Evolutionary conservation across 306 rosid genomes (phyloP).

Genomic region (Quercus glauca): DNA sequence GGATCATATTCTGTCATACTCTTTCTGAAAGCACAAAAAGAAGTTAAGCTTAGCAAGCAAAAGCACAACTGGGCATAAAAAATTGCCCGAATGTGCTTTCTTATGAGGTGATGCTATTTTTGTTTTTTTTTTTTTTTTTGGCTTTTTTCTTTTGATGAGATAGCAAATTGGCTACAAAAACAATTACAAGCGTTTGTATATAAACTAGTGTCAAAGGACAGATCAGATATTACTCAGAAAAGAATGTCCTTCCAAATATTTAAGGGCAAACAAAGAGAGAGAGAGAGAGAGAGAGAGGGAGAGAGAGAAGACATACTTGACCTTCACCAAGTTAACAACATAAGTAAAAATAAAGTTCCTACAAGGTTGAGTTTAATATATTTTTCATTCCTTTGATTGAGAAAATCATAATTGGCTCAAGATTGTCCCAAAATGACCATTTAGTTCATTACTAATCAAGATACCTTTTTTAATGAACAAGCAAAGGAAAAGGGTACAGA

Average conservation of each 20-base stretch:
- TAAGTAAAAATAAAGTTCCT: no score
- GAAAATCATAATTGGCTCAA: no score
- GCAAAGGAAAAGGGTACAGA: no score
- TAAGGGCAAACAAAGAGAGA: background rate
- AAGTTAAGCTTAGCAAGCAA: background rate
- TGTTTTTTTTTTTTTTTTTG: no score
- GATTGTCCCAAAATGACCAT: no score
- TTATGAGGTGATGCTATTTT: background rate
- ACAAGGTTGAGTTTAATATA: no score
- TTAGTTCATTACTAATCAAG: no score
- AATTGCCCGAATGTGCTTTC: background rate
- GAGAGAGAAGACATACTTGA: background rate
- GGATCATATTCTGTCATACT: conserved; percentile 93
- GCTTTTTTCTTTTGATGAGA: no score
- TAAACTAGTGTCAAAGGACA: background rate
- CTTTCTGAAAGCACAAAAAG: conserved; percentile 51
- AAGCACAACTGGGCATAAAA: background rate
- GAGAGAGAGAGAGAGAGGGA: background rate
- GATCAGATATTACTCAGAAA: background rate
- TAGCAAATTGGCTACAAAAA: background rate
- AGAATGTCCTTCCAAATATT: background rate
- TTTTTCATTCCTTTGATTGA: no score
- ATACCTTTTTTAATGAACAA: no score
- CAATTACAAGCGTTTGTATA: background rate
- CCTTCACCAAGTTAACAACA: background rate